These are phyloP conservation scores for Larix sibirica DNA, from an alignment of 83 land plant genomes.

Conservation along the genomic window DNA sequence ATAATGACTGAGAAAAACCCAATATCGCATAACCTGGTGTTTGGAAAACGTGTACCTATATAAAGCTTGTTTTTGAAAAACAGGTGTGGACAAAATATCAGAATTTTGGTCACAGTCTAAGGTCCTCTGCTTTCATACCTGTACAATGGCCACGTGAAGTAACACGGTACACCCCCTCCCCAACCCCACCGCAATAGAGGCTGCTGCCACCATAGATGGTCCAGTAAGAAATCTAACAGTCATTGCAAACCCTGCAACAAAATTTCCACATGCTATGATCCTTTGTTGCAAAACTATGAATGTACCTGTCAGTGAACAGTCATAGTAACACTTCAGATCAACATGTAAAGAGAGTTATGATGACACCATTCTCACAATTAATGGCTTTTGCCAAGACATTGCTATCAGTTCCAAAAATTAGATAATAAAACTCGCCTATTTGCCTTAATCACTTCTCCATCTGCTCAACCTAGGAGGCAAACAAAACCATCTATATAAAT, in stretches of 20 bases:
- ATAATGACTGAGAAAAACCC: too few species aligned
- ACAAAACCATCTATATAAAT: too few species aligned
- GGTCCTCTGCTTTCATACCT: slow-evolving; percentile 35
- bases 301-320: slow-evolving; percentile 32
- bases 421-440: background rate
- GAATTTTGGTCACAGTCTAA: too few species aligned
- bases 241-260: slow-evolving; percentile 67
- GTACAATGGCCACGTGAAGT: slow-evolving; percentile 67
- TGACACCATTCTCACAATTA: background rate
- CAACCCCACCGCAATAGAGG: slow-evolving; percentile 67
- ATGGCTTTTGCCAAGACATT: background rate
- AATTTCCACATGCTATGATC: slow-evolving; percentile 79
- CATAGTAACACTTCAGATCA: background rate
- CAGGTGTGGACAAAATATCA: too few species aligned
- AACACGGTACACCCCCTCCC: slow-evolving; percentile 45
- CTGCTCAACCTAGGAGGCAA: too few species aligned
- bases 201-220: slow-evolving; percentile 79
- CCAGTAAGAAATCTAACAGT: slow-evolving; percentile 67
- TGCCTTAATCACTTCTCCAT: too few species aligned
- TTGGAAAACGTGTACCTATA: too few species aligned
- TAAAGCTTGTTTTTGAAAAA: too few species aligned
- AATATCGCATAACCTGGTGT: too few species aligned
- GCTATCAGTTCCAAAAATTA: background rate
- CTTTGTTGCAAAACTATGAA: slow-evolving; percentile 68
- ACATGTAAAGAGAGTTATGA: background rate